phyloP scores from a whole-genome alignment of 768 basidiomycete species.

The Amanita rubescens region DNA sequence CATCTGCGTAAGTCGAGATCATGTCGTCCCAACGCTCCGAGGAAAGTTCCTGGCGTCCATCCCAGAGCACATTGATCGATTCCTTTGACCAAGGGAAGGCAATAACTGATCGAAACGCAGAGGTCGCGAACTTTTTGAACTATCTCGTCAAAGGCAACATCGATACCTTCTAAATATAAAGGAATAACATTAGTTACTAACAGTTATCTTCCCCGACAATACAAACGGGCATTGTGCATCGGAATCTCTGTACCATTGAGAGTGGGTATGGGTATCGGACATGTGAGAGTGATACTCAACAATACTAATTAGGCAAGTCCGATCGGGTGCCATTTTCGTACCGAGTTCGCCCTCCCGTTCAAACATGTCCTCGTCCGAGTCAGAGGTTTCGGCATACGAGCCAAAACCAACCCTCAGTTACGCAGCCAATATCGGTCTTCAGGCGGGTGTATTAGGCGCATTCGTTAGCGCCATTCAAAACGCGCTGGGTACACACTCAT shows the following conservation, averaged over 20 bases:
- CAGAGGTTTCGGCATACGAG: conserved; percentile 26
- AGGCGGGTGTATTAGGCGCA: conserved; percentile 57
- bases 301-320: conserved; percentile 25
- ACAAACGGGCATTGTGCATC: conserved; percentile 30
- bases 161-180: neutral
- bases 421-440: conserved; percentile 52
- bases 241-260: conserved; percentile 31
- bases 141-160: conserved; percentile 9
- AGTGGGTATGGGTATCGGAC: neutral
- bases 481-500: conserved; percentile 67
- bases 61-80: conserved; percentile 33
- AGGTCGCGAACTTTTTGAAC: conserved; percentile 20
- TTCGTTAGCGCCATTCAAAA: conserved; percentile 70
- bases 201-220: conserved; percentile 35
- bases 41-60: conserved; percentile 21
- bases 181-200: conserved; percentile 24
- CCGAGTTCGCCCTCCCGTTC: conserved; percentile 15
- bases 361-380: conserved; percentile 26
- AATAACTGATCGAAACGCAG: conserved; percentile 33
- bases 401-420: conserved; percentile 49
- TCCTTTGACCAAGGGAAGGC: conserved; percentile 40
- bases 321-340: neutral
- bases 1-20: conserved; percentile 41
- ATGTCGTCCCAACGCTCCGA: conserved; percentile 36
- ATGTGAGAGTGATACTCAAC: neutral